phyloP scores from a whole-genome alignment of 257 asterid species.

The Paulownia fortunei region DNA sequence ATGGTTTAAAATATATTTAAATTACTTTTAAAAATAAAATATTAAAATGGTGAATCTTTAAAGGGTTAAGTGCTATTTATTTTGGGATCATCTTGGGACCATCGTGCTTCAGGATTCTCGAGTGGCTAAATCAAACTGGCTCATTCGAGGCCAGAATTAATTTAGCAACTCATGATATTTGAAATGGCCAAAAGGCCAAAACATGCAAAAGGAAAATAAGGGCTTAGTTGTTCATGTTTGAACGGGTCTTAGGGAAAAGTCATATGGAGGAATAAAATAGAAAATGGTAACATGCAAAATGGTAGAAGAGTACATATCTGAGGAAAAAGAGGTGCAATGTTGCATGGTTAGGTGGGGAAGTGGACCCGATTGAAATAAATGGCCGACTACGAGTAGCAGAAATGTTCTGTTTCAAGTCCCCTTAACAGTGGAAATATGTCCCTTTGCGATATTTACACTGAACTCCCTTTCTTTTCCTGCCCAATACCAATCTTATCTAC shows the following conservation, averaged over 20 bases:
- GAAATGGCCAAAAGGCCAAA: no score
- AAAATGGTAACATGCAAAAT: slow-evolving; percentile 36
- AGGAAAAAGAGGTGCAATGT: slow-evolving; percentile 47
- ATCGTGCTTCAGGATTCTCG: no score
- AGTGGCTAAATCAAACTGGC: no score
- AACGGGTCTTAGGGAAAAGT: slow-evolving; percentile 41
- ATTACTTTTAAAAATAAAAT: no score
- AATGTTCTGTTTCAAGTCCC: slow-evolving; percentile 11
- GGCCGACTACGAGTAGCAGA: slow-evolving; percentile 35
- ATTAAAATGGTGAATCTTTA: no score
- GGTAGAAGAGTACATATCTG: slow-evolving; percentile 32
- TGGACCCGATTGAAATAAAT: slow-evolving; percentile 53
- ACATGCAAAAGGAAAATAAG: no score
- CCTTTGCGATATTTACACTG: neutral
- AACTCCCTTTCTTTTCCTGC: neutral
- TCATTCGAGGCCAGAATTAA: no score
- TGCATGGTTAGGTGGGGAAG: slow-evolving; percentile 51
- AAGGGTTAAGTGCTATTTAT: no score
- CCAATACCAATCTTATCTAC: neutral
- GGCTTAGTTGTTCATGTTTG: slow-evolving; percentile 24
- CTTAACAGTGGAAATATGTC: neutral
- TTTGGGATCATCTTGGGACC: no score
- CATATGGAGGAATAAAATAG: slow-evolving; percentile 1
- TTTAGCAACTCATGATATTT: no score
- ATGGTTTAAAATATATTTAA: no score